Evolutionary conservation across 2,329 filamentous ascomycete species (phyloP).

Genomic region (Apiospora arundinis): DNA sequence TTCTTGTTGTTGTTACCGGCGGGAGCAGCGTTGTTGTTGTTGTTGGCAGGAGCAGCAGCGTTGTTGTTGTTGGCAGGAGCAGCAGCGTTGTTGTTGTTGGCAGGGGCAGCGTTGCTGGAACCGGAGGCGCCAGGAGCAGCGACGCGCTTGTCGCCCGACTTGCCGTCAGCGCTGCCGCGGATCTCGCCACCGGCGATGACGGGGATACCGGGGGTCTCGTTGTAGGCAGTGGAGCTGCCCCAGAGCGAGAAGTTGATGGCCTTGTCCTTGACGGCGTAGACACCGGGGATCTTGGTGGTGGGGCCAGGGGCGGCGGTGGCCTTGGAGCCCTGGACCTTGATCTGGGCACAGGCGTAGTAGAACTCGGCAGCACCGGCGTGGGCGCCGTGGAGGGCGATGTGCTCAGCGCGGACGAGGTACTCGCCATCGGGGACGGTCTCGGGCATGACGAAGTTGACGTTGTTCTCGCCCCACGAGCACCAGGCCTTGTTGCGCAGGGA

Average conservation of each 20-base stretch:
- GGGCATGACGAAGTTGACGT: constrained; percentile 33
- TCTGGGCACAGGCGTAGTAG: constrained; percentile 25
- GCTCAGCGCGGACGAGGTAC: constrained; percentile 38
- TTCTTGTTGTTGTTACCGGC: background rate
- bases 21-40: background rate
- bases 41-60: background rate
- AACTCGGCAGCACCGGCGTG: constrained; percentile 30
- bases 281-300: constrained; percentile 22
- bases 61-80: too few relatives aligned
- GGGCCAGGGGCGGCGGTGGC: background rate
- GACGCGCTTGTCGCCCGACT: constrained; percentile 22
- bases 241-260: constrained; percentile 25
- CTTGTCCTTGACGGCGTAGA: constrained; percentile 20
- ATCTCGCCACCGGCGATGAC: background rate
- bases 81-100: background rate
- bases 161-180: constrained; percentile 25
- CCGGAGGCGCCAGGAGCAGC: background rate
- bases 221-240: constrained; percentile 8
- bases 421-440: constrained; percentile 33
- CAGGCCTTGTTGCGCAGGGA: constrained; percentile 21
- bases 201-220: background rate
- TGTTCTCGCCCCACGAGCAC: constrained; percentile 24
- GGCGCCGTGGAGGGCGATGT: constrained; percentile 36
- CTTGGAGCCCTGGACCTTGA: constrained; percentile 24
- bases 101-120: background rate